Evolutionary conservation across 805 yeast species (phyloP).

Genomic region (Brettanomyces bruxellensis): DNA sequence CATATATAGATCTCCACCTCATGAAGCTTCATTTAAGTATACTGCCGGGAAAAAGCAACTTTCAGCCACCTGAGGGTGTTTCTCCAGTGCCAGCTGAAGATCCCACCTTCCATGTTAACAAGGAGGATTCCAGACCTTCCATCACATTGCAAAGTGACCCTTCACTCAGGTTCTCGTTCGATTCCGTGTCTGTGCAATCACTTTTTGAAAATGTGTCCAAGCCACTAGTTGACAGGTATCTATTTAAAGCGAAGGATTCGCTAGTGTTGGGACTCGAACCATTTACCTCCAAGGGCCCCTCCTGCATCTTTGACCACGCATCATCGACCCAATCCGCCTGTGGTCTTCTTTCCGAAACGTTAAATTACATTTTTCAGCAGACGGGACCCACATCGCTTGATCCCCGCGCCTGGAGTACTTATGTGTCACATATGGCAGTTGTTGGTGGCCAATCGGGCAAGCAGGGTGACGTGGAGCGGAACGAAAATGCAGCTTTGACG

Average conservation of each 20-base stretch:
- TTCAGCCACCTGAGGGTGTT: neutral
- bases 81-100: neutral
- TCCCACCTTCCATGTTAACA: neutral
- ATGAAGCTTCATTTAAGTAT: slow-evolving; percentile 11
- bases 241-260: slow-evolving; percentile 29
- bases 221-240: slow-evolving; percentile 24
- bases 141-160: too few relatives aligned
- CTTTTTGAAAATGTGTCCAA: slow-evolving; percentile 19
- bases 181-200: neutral
- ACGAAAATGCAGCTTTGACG: slow-evolving; percentile 26
- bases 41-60: neutral
- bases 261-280: too few relatives aligned
- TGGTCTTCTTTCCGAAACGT: slow-evolving; percentile 10
- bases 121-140: neutral
- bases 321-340: slow-evolving; percentile 1
- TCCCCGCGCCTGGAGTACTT: slow-evolving; percentile 1
- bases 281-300: too few relatives aligned
- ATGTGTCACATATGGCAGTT: neutral
- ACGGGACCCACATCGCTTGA: slow-evolving; percentile 4
- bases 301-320: slow-evolving; percentile 19
- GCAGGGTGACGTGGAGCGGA: too few relatives aligned
- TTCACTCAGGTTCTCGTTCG: neutral
- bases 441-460: neutral
- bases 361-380: slow-evolving; percentile 16
- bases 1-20: slow-evolving; percentile 15